Evolutionary conservation across 345 rosid genomes (phyloP), one percentile per base, ranked within the genome.

Genomic region (Raphanus raphanistrum): DNA sequence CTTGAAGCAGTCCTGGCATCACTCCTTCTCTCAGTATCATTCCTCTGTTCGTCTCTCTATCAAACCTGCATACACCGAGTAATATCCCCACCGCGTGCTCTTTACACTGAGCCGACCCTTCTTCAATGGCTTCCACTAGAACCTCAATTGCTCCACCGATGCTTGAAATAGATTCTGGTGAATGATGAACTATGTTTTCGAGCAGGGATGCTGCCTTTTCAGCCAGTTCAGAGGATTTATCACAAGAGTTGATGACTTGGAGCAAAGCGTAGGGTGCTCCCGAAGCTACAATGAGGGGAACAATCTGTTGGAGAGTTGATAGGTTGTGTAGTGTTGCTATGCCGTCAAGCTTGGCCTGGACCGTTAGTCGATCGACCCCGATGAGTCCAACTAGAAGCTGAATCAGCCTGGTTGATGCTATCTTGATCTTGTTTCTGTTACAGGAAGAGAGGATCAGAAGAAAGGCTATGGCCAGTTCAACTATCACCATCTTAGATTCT

Each of bases 1-100:
- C 82, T 84, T 92, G 92, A 52, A 94, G 89, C 84, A 94, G 82
- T 8, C 93, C 96, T 0, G 96, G 95, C 84, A 92, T 84, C 26
- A 79, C 90, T 9, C 97, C 98, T 84, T 92, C 96, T 84, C 82
- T 86, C 68, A 92, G 72, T 57, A 94, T 87, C 85, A 82, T 59
- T 70, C 83, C 90, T 80, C 96, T 77, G 85, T 88, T 85, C 50
- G 72, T 85, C 27, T 92, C 98, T 73, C 93, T 84, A 75, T 88
- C 82, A 38, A 86, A 80, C 76, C 76, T 82, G 80, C 97, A 92
- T 52, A 89, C 68, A 4, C 81, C 72, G 1, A 92, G 84, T 11
- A 94, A 86, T 59, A 94, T 84, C 1, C 87, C 91, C 35, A 83
- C 94, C 0, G 97, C 96, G 10, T 90, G 88, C 78, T 92, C 97